phyloP scores from a whole-genome alignment of 2,329 filamentous ascomycete genomes.

The Trichoderma brevicompactum region DNA sequence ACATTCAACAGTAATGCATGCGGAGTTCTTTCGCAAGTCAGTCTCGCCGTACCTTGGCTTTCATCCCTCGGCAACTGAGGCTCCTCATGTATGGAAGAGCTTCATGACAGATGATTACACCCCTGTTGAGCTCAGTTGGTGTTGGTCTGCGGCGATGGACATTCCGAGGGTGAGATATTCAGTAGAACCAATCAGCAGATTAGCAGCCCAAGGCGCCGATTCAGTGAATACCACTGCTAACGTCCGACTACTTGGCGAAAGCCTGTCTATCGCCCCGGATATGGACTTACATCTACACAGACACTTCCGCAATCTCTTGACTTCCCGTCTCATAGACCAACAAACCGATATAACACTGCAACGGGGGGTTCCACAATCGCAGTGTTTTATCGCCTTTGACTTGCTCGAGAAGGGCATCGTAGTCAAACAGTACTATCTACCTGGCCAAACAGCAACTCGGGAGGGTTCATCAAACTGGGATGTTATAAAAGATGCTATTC shows the following conservation, averaged over 20 bases:
- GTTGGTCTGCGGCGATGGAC: neutral
- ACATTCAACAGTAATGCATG: neutral
- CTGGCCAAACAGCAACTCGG: neutral
- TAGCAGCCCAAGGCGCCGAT: neutral
- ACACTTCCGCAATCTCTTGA: neutral
- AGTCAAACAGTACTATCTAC: neutral
- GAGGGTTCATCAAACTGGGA: neutral
- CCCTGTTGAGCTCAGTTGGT: neutral
- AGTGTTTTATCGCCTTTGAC: neutral
- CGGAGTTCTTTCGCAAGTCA: neutral
- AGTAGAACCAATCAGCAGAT: neutral
- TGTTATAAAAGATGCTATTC: neutral
- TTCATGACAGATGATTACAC: neutral
- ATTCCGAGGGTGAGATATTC: neutral
- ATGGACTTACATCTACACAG: neutral
- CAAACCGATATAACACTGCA: neutral
- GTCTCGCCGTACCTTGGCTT: neutral
- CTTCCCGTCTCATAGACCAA: neutral
- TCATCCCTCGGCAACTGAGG: neutral
- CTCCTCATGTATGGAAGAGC: neutral
- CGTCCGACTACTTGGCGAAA: neutral
- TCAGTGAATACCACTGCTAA: neutral
- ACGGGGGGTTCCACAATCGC: neutral
- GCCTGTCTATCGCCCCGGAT: neutral
- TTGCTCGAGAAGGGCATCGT: neutral